Percentiles rank a stretch among this genome's conserved stretches.
These are phyloP conservation scores for Biscogniauxia marginata DNA, from an alignment of 2,329 filamentous ascomycete species.

Conservation along the genomic window DNA sequence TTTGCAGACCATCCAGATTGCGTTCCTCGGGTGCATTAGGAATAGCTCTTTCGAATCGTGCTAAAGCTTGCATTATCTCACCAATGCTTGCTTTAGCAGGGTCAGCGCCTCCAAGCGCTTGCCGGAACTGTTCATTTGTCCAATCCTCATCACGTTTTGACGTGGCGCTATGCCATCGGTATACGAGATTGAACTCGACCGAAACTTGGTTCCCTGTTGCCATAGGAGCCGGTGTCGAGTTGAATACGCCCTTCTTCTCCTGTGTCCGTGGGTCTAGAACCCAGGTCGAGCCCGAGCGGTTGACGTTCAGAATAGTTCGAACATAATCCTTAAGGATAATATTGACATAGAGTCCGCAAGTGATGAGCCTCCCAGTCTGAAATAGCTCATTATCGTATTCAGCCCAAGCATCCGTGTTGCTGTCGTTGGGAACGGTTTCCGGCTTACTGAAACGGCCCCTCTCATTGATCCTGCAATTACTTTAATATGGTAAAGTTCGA, in stretches of 20 bases:
- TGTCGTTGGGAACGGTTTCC: constrained; percentile 1
- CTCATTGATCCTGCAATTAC: constrained; percentile 66
- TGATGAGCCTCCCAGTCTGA: constrained; percentile 43
- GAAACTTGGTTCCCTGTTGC: constrained; percentile 51
- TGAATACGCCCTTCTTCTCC: constrained; percentile 25
- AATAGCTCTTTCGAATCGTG: constrained; percentile 45
- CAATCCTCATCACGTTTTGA: constrained; percentile 44
- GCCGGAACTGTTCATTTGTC: constrained; percentile 38
- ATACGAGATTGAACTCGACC: constrained; percentile 53
- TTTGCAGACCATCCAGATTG: constrained; percentile 47
- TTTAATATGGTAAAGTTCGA: neutral
- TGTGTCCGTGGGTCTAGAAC: constrained; percentile 30
- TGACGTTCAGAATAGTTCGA: constrained; percentile 44
- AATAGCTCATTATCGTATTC: constrained; percentile 41
- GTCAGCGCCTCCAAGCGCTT: constrained; percentile 38
- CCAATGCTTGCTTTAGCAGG: constrained; percentile 43
- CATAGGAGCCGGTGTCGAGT: constrained; percentile 27
- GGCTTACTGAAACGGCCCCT: constrained; percentile 72
- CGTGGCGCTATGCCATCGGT: constrained; percentile 48
- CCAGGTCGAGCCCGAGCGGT: constrained; percentile 40
- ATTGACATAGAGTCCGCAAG: constrained; percentile 57
- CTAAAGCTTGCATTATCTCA: constrained; percentile 48
- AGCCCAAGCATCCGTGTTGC: constrained; percentile 11
- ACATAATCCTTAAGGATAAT: constrained; percentile 42
- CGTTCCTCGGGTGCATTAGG: constrained; percentile 53